A percentile compares a stretch with the other conserved stretches of the same genome.
Conservation (phyloP, 352 stramenopile genomes). For the Phytophthora capsici region DNA sequence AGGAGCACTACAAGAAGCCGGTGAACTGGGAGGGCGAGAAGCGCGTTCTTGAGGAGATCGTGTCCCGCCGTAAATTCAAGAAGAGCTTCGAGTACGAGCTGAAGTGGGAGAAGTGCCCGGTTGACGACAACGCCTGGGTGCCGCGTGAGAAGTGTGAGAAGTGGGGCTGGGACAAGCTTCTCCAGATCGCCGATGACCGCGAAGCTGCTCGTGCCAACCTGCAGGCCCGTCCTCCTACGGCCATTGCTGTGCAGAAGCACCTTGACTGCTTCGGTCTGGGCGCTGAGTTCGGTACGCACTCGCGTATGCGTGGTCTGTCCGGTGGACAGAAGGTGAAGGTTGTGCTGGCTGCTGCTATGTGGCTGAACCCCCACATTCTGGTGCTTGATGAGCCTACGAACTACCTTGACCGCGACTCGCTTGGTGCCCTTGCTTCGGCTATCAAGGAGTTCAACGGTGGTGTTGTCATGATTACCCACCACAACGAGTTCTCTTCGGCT, state of each 20-base stretch:
- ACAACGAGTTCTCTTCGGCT: constrained; percentile 96
- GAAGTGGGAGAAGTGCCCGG: constrained; percentile 95
- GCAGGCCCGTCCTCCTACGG: constrained; percentile 94
- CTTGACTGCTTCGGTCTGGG: constrained; percentile 96
- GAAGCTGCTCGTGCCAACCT: constrained; percentile 93
- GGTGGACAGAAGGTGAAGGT: constrained; percentile 99
- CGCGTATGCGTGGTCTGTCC: constrained; percentile 97
- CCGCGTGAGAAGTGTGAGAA: constrained; percentile 95
- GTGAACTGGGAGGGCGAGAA: constrained; percentile 94
- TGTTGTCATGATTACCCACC: constrained; percentile 98
- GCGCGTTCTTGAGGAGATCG: constrained; percentile 90
- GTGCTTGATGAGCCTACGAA: constrained; percentile 97
- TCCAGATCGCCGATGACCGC: constrained; percentile 97
- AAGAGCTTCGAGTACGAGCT: constrained; percentile 98
- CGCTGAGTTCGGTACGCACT: constrained; percentile 98
- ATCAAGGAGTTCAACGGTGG: constrained; percentile 98
- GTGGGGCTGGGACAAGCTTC: constrained; percentile 96
- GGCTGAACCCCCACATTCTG: constrained; percentile 96
- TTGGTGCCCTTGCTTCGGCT: constrained; percentile 95
- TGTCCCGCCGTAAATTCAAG: constrained; percentile 93
- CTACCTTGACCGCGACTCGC: constrained; percentile 96
- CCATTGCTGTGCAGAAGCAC: constrained; percentile 96
- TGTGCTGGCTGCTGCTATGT: constrained; percentile 96
- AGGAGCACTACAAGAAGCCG: constrained; percentile 94
- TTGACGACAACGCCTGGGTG: constrained; percentile 96